phyloP scores from a whole-genome alignment of 2,329 filamentous ascomycete species.

The Hypoxylon sp. region DNA sequence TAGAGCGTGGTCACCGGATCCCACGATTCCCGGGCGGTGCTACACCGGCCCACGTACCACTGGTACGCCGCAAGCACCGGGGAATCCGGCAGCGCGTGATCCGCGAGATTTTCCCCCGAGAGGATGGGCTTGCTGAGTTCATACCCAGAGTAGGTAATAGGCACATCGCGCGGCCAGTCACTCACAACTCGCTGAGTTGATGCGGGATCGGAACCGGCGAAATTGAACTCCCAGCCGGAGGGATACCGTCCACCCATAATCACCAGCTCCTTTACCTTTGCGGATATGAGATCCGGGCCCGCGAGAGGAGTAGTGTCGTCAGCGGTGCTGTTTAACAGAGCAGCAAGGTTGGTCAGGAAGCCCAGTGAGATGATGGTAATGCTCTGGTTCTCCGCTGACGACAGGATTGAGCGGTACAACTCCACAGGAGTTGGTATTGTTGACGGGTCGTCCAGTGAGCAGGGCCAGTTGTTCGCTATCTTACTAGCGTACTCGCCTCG shows the following conservation, averaged over 20 bases:
- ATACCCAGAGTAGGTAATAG: slow-evolving; percentile 60
- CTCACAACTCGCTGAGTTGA: slow-evolving; percentile 62
- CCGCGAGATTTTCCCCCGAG: slow-evolving; percentile 58
- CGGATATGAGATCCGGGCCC: slow-evolving; percentile 59
- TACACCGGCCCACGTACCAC: slow-evolving; percentile 57
- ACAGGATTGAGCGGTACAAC: slow-evolving; percentile 62
- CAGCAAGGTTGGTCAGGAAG: slow-evolving; percentile 64
- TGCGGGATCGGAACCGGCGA: slow-evolving; percentile 59
- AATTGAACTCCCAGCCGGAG: slow-evolving; percentile 65
- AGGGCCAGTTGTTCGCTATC: slow-evolving; percentile 59
- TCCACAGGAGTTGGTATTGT: slow-evolving; percentile 54
- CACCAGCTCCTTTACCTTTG: slow-evolving; percentile 65
- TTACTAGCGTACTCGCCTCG: slow-evolving; percentile 64
- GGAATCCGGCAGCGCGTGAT: slow-evolving; percentile 52
- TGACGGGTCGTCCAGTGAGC: slow-evolving; percentile 32
- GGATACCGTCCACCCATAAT: slow-evolving; percentile 68
- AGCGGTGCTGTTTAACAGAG: slow-evolving; percentile 60
- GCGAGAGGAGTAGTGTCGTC: slow-evolving; percentile 58
- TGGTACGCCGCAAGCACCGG: slow-evolving; percentile 58
- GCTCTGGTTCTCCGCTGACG: slow-evolving; percentile 58
- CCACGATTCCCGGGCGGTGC: slow-evolving; percentile 56
- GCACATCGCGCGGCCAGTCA: slow-evolving; percentile 57
- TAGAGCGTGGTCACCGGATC: slow-evolving; percentile 61
- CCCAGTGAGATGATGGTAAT: slow-evolving; percentile 63
- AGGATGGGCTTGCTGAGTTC: slow-evolving; percentile 61